Evolutionary conservation across 164 flowering plant species (phyloP).

Genomic region (Macadamia integrifolia): DNA sequence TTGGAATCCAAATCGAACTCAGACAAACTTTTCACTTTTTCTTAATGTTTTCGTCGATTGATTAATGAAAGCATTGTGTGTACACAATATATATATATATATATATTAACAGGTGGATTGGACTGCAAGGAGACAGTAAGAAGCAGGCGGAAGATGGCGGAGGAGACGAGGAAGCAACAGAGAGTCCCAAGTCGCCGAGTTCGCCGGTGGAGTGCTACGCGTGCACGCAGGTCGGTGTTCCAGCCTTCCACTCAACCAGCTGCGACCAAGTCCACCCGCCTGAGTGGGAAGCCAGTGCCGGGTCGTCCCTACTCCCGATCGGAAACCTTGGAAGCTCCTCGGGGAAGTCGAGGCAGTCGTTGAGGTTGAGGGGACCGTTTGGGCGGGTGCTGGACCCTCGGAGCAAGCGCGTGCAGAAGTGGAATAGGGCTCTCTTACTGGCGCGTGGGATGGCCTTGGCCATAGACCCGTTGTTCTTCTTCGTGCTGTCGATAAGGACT

Average conservation of each 20-base stretch:
- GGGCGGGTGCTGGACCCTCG: conserved; percentile 78
- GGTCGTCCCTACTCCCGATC: conserved; percentile 72
- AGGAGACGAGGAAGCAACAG: conserved; percentile 13
- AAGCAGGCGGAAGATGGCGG: conserved; percentile 1
- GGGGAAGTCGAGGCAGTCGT: not conserved
- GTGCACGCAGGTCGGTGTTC: conserved; percentile 85
- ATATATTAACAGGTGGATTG: conserved; percentile 30
- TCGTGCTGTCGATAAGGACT: conserved; percentile 67
- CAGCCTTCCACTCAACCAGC: conserved; percentile 93
- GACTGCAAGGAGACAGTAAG: conserved; percentile 3
- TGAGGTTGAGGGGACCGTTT: conserved; percentile 21
- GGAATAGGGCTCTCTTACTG: conserved; percentile 68
- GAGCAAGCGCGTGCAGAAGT: conserved; percentile 56
- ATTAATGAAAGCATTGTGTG: not conserved
- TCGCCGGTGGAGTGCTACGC: conserved; percentile 73
- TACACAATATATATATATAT: not conserved
- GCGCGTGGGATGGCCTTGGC: conserved; percentile 80
- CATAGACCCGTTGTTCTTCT: conserved; percentile 88
- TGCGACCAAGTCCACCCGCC: conserved; percentile 74
- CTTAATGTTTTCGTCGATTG: not conserved
- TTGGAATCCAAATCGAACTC: not conserved
- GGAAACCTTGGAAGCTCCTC: conserved; percentile 14
- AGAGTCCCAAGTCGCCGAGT: conserved; percentile 16
- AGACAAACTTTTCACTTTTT: too few relatives aligned
- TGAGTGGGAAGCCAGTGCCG: conserved; percentile 90